A percentile compares a stretch with the other conserved stretches of the same genome.
phyloP scores from a whole-genome alignment of 805 yeast genomes.

The Ogataea henricii region DNA sequence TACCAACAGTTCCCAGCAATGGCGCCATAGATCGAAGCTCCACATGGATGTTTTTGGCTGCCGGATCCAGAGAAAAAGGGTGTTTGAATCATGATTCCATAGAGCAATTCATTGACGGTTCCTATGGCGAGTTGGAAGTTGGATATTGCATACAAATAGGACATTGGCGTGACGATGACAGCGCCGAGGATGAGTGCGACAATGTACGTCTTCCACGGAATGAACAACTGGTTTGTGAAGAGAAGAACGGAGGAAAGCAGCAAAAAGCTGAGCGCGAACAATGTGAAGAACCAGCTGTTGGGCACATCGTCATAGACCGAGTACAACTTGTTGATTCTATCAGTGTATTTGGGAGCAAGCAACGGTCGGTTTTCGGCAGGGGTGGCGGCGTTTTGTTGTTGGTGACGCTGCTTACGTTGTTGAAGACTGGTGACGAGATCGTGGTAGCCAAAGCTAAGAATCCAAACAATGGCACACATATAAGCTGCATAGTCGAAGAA shows the following conservation, averaged over 20 bases:
- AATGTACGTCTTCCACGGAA: slow-evolving; percentile 42
- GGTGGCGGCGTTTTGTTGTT: no score
- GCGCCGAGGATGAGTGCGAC: slow-evolving; percentile 47
- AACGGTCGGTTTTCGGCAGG: not conserved
- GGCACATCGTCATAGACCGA: slow-evolving; percentile 46
- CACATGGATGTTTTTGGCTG: slow-evolving; percentile 44
- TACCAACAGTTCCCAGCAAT: slow-evolving; percentile 59
- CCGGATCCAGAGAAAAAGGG: slow-evolving; percentile 17
- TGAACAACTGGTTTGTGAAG: slow-evolving; percentile 34
- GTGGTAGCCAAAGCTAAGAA: slow-evolving; percentile 30
- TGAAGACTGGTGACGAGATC: slow-evolving; percentile 22
- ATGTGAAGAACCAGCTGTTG: slow-evolving; percentile 39
- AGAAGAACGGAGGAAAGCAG: slow-evolving; percentile 37
- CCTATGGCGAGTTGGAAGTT: slow-evolving; percentile 56
- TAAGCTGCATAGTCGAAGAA: slow-evolving; percentile 57
- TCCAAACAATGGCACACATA: slow-evolving; percentile 50
- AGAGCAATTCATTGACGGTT: slow-evolving; percentile 50
- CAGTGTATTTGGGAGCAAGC: slow-evolving; percentile 32
- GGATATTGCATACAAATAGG: slow-evolving; percentile 51
- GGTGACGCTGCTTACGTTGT: slow-evolving; percentile 4
- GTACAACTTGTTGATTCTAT: slow-evolving; percentile 45
- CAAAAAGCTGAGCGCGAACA: slow-evolving; percentile 41
- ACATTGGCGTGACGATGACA: slow-evolving; percentile 48
- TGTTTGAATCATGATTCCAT: slow-evolving; percentile 47
- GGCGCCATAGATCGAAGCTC: slow-evolving; percentile 51